Conservation (phyloP, 495 filamentous ascomycete genomes). For the Aspergillus conjunctus region DNA sequence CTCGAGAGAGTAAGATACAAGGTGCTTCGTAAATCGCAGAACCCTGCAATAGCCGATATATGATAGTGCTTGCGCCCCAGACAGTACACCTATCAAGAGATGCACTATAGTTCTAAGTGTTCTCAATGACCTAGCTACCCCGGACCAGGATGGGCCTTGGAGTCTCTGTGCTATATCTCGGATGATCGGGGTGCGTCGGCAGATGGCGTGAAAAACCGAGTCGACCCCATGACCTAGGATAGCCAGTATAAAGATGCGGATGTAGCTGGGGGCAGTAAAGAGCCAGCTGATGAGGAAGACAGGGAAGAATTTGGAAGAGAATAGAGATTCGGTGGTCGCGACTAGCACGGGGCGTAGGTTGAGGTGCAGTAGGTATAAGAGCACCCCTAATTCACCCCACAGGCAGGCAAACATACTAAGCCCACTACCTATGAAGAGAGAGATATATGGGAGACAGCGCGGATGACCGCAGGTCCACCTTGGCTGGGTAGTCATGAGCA, state of each 20-base stretch:
- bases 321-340: background rate
- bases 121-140: no score
- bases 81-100: no score
- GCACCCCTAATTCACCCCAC: background rate
- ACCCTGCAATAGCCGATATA: background rate
- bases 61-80: no score
- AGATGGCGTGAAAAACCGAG: no score
- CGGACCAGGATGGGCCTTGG: no score
- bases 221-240: no score
- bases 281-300: no score
- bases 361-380: background rate
- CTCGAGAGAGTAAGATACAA: background rate
- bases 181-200: no score
- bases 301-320: background rate
- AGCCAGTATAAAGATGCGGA: no score
- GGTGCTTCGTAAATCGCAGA: background rate
- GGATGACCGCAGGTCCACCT: background rate
- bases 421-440: background rate
- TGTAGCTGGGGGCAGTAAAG: no score
- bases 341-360: background rate
- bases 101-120: no score
- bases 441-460: background rate
- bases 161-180: no score
- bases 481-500: background rate
- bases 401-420: background rate